Base-by-base conservation (phyloP, 306 rosid species). In the Albizia julibrissin region DNA sequence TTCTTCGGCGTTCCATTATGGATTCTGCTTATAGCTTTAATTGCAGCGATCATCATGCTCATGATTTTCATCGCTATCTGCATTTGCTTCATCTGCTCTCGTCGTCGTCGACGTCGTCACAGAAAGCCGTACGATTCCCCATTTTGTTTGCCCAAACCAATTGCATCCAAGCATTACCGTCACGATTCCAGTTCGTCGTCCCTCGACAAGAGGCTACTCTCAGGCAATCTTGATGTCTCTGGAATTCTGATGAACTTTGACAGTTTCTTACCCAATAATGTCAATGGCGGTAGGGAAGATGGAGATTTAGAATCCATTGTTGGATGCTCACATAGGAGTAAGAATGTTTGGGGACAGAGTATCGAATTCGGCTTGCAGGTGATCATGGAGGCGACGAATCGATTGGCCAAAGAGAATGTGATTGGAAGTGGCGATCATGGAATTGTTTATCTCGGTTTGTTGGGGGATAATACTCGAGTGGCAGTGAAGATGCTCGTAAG, bases 321-420 rank as follows among this genome's bases (percentile, higher is more conserved):
- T 73, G 27, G 73, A 65, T 34, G 59, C 39, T 84, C 80, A 16
- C 26, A 52, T 16, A 43, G 19, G 49, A 42, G 22, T 19, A 80
- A 70, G 80, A 84, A 87, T 59, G 80, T 39, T 31, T 65, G 0
- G 43, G 22, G 42, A 6, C 70, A 29, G 70, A 31, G 42, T 18
- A 37, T 43, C 3, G 22, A 65, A 7, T 87, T 91, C 62, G 82
- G 85, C 59, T 22, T 85, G 12, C 77, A 34, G 70, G 93, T 85
- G 78, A 87, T 92, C 43, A 85, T 69, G 67, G 72, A 81, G 29
- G 92, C 91, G 42, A 89, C 94, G 0, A 79, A 91, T 70, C 88
- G 85, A 13, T 84, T 91, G 43, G 77, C 81, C 16, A 68, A 65
- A 83, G 84, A 84, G 34, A 89, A 88, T 81, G 70, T 87, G 69